A percentile compares a stretch with the other conserved stretches of the same genome.
Evolutionary conservation across 495 filamentous ascomycete species (phyloP).

Genomic region (Daldinia grandis): DNA sequence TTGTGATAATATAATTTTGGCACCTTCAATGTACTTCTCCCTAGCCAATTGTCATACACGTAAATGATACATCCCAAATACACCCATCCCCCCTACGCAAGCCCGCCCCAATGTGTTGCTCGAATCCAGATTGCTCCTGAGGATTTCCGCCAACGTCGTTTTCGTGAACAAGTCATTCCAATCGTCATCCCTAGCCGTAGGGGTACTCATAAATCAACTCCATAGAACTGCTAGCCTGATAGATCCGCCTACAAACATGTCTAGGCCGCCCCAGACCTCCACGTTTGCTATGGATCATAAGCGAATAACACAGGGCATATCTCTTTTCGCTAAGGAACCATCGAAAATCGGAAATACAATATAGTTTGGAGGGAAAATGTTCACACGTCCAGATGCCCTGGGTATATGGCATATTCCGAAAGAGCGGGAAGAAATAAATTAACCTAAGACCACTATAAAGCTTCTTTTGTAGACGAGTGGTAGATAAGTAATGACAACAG

Average conservation of each 20-base stretch:
- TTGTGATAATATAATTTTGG: background rate
- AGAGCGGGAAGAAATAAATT: conserved; percentile 31
- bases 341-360: conserved; percentile 9
- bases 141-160: background rate
- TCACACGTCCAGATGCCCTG: conserved; percentile 24
- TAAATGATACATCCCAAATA: conserved; percentile 38
- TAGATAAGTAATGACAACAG: background rate
- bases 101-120: conserved; percentile 5
- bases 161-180: conserved; percentile 20
- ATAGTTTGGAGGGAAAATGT: conserved; percentile 24
- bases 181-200: conserved; percentile 13
- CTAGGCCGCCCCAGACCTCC: background rate
- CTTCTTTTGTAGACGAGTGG: background rate
- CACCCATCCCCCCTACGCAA: conserved; percentile 2
- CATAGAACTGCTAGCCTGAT: conserved; percentile 3
- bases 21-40: conserved; percentile 16
- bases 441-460: background rate
- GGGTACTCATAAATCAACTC: conserved; percentile 11
- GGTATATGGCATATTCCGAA: conserved; percentile 41
- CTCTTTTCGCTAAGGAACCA: background rate
- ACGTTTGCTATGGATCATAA: background rate
- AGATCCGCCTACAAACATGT: background rate
- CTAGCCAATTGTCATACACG: conserved; percentile 27
- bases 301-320: background rate
- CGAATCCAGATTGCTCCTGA: background rate